Base-by-base conservation (phyloP, 2,329 filamentous ascomycete species). In the Venturia oleaginea region DNA sequence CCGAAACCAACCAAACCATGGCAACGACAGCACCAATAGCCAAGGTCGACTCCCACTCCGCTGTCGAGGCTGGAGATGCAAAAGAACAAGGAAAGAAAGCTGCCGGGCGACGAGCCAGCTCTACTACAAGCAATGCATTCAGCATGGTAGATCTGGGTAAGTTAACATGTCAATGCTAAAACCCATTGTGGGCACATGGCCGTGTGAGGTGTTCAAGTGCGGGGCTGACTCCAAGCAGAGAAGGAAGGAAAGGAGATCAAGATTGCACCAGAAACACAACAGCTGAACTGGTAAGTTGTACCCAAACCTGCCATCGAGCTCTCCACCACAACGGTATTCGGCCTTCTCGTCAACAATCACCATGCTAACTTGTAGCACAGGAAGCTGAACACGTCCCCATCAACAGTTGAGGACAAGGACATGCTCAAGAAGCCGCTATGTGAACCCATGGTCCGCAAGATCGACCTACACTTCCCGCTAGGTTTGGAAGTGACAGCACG, bases 311-410 rank as follows among this genome's bases (percentile, higher is more conserved):
- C 15, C 30, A 30, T 37, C 30, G 43, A 37, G 61, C 32, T 37
- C 37, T 19, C 11, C 34, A n/a, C n/a, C 17, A 64, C 64, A 51
- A 62, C 37, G 61, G 64, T 66, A 22, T 37, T 11, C 42, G 65
- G 65, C 59, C 55, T 42, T 32, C 43, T 48, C 55, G 22, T 22
- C 27, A 7, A n/a, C 34, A 30, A 19, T 6, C n/a, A 40, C 34
- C 37, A 57, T 19, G 62, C 64, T 65, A 42, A 65, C 64, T 17
- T 43, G 46, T 30, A 27, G 30, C 59, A 38, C 70, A 97, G 92
- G 93, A 96, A 94, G 80, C 88, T 97, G 75, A 97, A 97, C 84
- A 90, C 87, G 64, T 93, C 92, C 42, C 84, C 91, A 51, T 79
- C 81, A 67, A 84, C 84, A 46, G 76, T 97, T 61, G 92, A 97